These are phyloP conservation scores for Colletotrichum shisoi DNA, from an alignment of 2,329 filamentous ascomycete species.

Conservation along the genomic window DNA sequence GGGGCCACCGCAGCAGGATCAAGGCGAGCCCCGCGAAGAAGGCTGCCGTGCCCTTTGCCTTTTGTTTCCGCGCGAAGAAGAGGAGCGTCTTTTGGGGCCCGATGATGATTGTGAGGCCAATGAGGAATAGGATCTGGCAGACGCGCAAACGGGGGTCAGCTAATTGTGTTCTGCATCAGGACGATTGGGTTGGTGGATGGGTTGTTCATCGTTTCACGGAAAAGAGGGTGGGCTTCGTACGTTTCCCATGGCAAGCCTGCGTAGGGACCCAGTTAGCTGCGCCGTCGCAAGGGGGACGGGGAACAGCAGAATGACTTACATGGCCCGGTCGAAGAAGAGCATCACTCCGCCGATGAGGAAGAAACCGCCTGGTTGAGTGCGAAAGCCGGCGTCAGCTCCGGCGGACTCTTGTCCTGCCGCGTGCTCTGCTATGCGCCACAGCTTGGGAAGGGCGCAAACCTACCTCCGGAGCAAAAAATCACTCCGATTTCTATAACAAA, in stretches of 20 bases:
- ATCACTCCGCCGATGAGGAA: constrained; percentile 94
- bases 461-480: constrained; percentile 97
- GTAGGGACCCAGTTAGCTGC: constrained; percentile 36
- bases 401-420: background rate
- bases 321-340: constrained; percentile 96
- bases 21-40: constrained; percentile 84
- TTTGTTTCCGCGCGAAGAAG: constrained; percentile 95
- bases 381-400: constrained; percentile 33
- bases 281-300: constrained; percentile 8
- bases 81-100: constrained; percentile 87
- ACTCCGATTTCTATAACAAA: constrained; percentile 84
- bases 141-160: constrained; percentile 14
- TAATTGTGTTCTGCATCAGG: background rate
- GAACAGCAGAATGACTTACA: constrained; percentile 64
- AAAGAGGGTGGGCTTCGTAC: constrained; percentile 57
- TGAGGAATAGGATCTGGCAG: constrained; percentile 89
- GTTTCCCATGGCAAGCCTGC: constrained; percentile 96
- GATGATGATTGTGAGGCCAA: constrained; percentile 95
- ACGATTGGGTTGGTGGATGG: constrained; percentile 27
- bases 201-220: constrained; percentile 23
- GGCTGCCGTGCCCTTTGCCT: constrained; percentile 87
- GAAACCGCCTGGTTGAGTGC: constrained; percentile 73
- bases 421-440: constrained; percentile 41
- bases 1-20: constrained; percentile 88
- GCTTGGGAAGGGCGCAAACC: constrained; percentile 53